Base-by-base conservation (phyloP, 805 yeast genomes). In the Cyberlindnera maclurae region DNA sequence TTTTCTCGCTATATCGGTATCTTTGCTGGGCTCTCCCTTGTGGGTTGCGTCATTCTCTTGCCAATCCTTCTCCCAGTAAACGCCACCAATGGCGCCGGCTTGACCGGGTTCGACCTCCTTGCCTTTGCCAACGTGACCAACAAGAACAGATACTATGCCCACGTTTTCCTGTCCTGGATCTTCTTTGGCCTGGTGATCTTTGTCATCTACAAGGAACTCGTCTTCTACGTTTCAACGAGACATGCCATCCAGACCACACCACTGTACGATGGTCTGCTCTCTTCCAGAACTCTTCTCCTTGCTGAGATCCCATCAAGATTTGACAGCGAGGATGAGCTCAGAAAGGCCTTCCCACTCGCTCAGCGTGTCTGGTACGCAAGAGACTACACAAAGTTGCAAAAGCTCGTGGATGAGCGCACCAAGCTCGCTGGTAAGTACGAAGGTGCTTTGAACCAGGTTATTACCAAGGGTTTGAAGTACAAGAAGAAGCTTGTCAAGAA, bases 161-260 rank as follows among this genome's bases (percentile, higher is more conserved):
- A 83, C 51, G 79, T 80, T 6, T 83, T 84, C 54, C 54, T 81
- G 39, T 79, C 88, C 15, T 83, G 93, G 93, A 46, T 75, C 22
- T 77, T 72, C 53, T 83, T 80, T 55, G 88, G 86, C 6, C 42
- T 70, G n/a, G 68, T 79, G 29, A 62, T 81, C 26, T 82, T 72
- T 57, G 66, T 77, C 40, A 76, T 84, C 43, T 84, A 82, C 68
- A 75, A 80, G 52, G 94, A 84, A 61, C 63, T 84, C 64, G 75
- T 77, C 16, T 81, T 74, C 60, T 84, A 83, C 58, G 68, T 75
- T 24, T 70, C 83, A 8, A 75, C 80, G 49, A 77, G 88, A 67
- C 93, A 84, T 47, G 80, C 80, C 17, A 48, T 77, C 30, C 88
- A 82, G 62, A 71, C 85, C 27, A 75, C 86, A 24, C 90, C 93